Conservation (phyloP, 306 rosid genomes). For the Trifolium dubium region DNA sequence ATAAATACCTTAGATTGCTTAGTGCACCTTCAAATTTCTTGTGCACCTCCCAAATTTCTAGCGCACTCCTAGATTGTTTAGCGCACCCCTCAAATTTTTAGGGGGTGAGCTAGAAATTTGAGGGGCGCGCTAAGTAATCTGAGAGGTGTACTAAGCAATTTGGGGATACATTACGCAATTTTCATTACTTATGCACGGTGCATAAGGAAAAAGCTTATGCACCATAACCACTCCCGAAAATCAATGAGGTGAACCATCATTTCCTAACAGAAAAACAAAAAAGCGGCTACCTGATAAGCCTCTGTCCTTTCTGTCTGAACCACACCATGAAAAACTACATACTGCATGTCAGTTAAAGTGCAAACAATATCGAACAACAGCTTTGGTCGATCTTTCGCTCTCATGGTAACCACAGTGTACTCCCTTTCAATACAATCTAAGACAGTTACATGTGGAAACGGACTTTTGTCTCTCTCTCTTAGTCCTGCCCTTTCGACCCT, state of each 20-base stretch:
- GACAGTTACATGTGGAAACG: slow-evolving; percentile 70
- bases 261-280: neutral
- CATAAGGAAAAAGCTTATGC: no score
- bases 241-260: slow-evolving; percentile 4
- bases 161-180: no score
- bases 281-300: slow-evolving; percentile 75
- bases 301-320: slow-evolving; percentile 72
- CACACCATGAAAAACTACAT: slow-evolving; percentile 88
- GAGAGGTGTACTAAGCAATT: no score
- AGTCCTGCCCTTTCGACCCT: slow-evolving; percentile 58
- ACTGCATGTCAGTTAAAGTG: slow-evolving; percentile 96
- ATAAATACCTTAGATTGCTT: no score
- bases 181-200: no score
- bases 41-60: no score
- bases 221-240: no score
- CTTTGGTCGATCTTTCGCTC: slow-evolving; percentile 87
- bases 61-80: no score
- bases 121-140: no score
- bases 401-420: slow-evolving; percentile 79
- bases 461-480: slow-evolving; percentile 55
- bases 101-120: no score
- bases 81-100: no score
- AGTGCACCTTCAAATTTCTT: no score
- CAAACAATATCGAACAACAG: slow-evolving; percentile 90
- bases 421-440: slow-evolving; percentile 79